Evolutionary conservation across 1,139 yeast genomes (phyloP), one percentile per base, ranked within the genome.

Genomic region (Candida dubliniensis): DNA sequence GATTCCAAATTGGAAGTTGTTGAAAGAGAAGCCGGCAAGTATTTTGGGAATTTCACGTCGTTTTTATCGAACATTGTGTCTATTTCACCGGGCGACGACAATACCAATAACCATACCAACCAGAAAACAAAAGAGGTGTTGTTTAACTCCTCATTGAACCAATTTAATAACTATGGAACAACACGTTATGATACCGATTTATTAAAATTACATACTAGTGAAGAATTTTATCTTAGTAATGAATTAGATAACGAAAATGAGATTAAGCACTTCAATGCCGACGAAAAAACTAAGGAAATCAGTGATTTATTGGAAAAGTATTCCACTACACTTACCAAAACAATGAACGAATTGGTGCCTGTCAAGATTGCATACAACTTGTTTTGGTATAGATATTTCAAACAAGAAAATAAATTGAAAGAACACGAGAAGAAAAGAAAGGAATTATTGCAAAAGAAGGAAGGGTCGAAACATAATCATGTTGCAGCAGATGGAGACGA

Each of bases 301-400:
- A 58, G 81, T 2, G 58, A 53, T 0, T 69, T 81, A 27, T 66
- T 87, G 44, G 68, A 54, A 31, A 61, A 68, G 46, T 77, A 82
- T 52, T 75, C 81, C 2, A 55, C 58, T 13, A 76, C 82, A 13
- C 74, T 90, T 49, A 68, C 75, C 29, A 67, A 68, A 34, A 64
- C 87, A 38, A 81, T 82, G 82, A 81, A 82, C 45, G 69, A 71
- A 14, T 60, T 90, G 10, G 96, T 88, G 1, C 95, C 95, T 0
- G 78, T 74, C 2, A 63, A 76, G 50, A 67, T 88, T 12, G 56
- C 81, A 1, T 85, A 82, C 53, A 69, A 74, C 27, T 69, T 70
- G 37, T 91, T 91, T 61, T 91, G 98, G 98, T 67, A 71, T 38
- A 74, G 84, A 38, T 91, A 88, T 64, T 87, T 81, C 61, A 71